Base-by-base conservation (phyloP, 106 monocot species). In the Amphibolis antarctica region DNA sequence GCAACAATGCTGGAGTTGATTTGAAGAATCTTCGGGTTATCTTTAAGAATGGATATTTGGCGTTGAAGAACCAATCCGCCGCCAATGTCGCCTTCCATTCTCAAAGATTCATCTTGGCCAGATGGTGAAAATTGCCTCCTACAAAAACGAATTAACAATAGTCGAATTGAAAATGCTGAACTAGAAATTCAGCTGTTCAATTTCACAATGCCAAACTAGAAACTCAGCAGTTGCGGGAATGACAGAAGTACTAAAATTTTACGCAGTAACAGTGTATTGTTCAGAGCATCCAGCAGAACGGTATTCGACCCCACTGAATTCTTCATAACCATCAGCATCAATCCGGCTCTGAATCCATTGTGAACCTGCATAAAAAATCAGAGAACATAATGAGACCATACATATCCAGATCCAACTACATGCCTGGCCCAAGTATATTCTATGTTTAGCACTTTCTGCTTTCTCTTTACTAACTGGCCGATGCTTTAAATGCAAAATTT, bases 81-180 rank as follows among this genome's bases (percentile, higher is more conserved):
- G 62, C 96, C 90, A 67, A 98, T 82, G 77, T 98, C 86, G 21
- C 90, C 96, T 82, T 98, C 90, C 50, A 98, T 70, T 60, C n/a
- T 68, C 66, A 98, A 46, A 44, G 81, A 80, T 72, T 90, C 84
- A 24, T 84, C 76, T 75, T 85, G 82, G n/a, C 82, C 89, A 56
- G 89, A 78, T 63, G 90, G 84, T 55, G 82, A 75, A 74, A 84
- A 64, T 50, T 75, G 56, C 60, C 69, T 82, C 82, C 90, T 98
- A n/a, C 36, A 71, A 17, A 56, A 47, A 47, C 42, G 65, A 42
- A 36, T 18, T 10, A 47, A 10, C 43, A 2, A 36, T 7, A 36
- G 2, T 36, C 36, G 7, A 36, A 36, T 36, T 36, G 2, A 36
- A 36, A 36, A 36, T 36, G 36, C 2, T 36, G 7, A n/a, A n/a